These are phyloP conservation scores for Aschersonia sp. DNA, from an alignment of 2,329 filamentous ascomycete species.

Conservation along the genomic window DNA sequence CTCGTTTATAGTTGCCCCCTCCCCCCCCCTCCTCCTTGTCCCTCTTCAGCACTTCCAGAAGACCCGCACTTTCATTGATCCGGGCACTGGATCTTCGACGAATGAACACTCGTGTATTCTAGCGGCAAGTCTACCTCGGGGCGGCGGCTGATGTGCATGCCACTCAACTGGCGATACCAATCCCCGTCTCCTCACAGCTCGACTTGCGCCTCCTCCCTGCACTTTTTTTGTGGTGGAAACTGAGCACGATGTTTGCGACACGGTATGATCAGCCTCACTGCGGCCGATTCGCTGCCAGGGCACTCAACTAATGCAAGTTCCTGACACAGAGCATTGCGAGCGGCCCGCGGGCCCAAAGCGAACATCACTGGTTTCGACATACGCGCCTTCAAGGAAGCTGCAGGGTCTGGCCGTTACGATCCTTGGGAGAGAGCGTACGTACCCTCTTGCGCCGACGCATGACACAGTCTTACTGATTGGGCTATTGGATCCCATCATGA, in stretches of 20 bases:
- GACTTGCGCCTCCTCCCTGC: no score
- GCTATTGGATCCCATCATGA: constrained; percentile 20
- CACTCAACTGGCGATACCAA: no score
- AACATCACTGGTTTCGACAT: constrained; percentile 91
- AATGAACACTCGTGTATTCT: no score
- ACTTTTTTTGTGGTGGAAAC: no score
- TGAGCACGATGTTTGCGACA: constrained; percentile 18
- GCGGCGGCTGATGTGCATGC: no score
- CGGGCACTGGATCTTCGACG: background rate
- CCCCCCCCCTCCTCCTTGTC: background rate
- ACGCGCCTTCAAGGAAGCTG: constrained; percentile 59
- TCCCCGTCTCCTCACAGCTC: constrained; percentile 8
- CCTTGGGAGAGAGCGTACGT: constrained; percentile 53
- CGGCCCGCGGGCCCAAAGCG: constrained; percentile 39
- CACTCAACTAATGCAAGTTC: background rate
- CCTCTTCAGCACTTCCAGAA: background rate
- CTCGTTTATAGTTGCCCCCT: no score
- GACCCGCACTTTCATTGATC: background rate
- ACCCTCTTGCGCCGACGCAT: background rate
- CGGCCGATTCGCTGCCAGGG: background rate
- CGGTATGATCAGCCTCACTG: constrained; percentile 14
- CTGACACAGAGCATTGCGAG: constrained; percentile 28
- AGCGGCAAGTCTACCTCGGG: no score
- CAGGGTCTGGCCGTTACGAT: constrained; percentile 48
- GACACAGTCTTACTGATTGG: background rate